Base-by-base conservation (phyloP, 1,139 yeast species). In the Sporopachydermia cereana region DNA sequence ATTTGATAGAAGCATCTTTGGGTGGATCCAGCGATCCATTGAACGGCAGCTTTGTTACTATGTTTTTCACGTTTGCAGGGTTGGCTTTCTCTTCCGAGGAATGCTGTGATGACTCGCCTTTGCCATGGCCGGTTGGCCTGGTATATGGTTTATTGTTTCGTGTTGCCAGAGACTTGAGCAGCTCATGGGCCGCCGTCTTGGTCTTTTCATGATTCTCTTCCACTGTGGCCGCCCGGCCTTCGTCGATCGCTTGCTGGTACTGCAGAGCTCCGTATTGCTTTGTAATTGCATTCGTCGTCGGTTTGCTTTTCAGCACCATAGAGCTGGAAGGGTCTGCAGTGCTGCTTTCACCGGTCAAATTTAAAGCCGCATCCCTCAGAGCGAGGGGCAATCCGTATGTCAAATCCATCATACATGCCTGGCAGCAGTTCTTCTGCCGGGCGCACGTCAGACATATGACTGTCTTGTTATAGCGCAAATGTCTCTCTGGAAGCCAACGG, bases 391-490 rank as follows among this genome's bases (percentile, higher is more conserved):
- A 74, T 3, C 88, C 84, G 64, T 79, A 84, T 23, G 80, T 75
- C 44, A 86, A 67, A 63, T 91, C 97, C 41, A 84, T 63, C 76
- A 86, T 74, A 59, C 98, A 91, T 21, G 79, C 65, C 59, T 91
- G 97, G 57, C 98, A 91, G 52, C 95, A 83, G 62, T 84, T 82
- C 51, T 81, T 73, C 43, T 81, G 75, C 41, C 77, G 67, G 1
- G 96, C 80, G 63, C 98, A 91, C 0, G 89, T 78, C 36, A 66
- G 59, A 61, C 98, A 88, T 21, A 86, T 45, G 46, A 54, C 47
- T 20, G 59, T 50, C 45, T 47, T 47, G 41, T 55, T 53, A 43
- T 53, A 53, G 39, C 56, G 51, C 16, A 50, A 46, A 3, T 57
- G 57, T 21, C 55, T 50, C 21, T 56, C 56, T 2, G 67, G 64